Evolutionary conservation across 768 basidiomycete genomes (phyloP).

Genomic region (Kwoniella europaea): DNA sequence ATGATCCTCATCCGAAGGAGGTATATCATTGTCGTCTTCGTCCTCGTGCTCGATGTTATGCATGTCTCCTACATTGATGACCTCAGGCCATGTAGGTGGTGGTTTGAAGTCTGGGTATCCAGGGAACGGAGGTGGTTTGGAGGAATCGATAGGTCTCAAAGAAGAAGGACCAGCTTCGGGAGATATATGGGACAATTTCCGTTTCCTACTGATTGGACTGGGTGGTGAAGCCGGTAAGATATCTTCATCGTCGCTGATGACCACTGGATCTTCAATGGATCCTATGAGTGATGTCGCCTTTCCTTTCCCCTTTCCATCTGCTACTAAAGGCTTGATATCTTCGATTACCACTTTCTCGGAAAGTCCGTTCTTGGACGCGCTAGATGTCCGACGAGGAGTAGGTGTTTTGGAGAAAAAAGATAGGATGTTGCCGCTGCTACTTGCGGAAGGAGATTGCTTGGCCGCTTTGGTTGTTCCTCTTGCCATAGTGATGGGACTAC

Average conservation of each 20-base stretch:
- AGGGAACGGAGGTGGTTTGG: constrained; percentile 27
- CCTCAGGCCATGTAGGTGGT: constrained; percentile 46
- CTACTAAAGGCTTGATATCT: background rate
- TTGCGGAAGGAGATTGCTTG: constrained; percentile 6
- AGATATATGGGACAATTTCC: constrained; percentile 8
- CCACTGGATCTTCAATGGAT: constrained; percentile 45
- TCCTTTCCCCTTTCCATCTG: constrained; percentile 26
- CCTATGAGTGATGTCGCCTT: constrained; percentile 16
- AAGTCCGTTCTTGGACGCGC: constrained; percentile 13
- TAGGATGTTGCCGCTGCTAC: constrained; percentile 25
- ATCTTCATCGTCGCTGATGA: constrained; percentile 54
- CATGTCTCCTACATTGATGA: constrained; percentile 41
- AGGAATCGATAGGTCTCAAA: constrained; percentile 4
- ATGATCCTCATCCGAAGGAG: constrained; percentile 26
- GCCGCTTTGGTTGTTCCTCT: constrained; percentile 3
- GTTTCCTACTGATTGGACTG: background rate
- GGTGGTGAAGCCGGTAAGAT: constrained; percentile 2
- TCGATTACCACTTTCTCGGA: constrained; percentile 15
- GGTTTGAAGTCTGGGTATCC: constrained; percentile 34
- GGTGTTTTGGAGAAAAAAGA: constrained; percentile 43
- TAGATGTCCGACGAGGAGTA: constrained; percentile 8
- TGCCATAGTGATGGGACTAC: constrained; percentile 23
- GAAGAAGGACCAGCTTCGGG: constrained; percentile 17
- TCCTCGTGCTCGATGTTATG: constrained; percentile 20
- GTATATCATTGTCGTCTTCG: constrained; percentile 22